Percentiles rank a stretch among this genome's conserved stretches.
These are phyloP conservation scores for Dactylonectria macrodidyma DNA, from an alignment of 2,329 filamentous ascomycete species.

Conservation along the genomic window DNA sequence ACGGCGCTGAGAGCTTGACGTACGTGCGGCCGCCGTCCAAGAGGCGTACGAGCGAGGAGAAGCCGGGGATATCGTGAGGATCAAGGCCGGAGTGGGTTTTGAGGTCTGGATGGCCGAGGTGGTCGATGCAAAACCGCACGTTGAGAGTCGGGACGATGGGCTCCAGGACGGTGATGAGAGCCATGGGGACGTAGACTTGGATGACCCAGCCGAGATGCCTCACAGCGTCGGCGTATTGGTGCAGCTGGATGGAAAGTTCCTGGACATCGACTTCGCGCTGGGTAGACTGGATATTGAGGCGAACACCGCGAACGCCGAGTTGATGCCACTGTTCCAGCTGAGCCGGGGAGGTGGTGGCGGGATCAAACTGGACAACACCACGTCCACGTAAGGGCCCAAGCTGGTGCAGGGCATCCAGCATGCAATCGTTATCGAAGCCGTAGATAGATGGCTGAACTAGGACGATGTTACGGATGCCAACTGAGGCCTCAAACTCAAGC, in stretches of 20 bases:
- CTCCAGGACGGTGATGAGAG: constrained; percentile 64
- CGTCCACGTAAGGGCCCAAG: constrained; percentile 66
- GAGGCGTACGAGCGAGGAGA: constrained; percentile 60
- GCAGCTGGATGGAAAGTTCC: constrained; percentile 60
- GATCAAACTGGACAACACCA: constrained; percentile 71
- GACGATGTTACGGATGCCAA: constrained; percentile 70
- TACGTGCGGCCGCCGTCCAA: constrained; percentile 65
- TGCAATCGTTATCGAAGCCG: constrained; percentile 71
- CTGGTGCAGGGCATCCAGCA: constrained; percentile 66
- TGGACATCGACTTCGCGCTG: constrained; percentile 56
- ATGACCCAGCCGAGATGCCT: constrained; percentile 68
- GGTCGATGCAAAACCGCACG: constrained; percentile 71
- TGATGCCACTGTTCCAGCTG: constrained; percentile 67
- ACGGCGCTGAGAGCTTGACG: constrained; percentile 72
- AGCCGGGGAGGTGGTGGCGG: constrained; percentile 52
- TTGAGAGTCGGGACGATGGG: constrained; percentile 63
- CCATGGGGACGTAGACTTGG: constrained; percentile 70
- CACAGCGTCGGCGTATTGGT: constrained; percentile 65
- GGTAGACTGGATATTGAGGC: constrained; percentile 71
- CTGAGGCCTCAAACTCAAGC: constrained; percentile 62
- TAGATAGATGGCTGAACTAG: constrained; percentile 75
- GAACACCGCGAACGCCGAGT: constrained; percentile 71
- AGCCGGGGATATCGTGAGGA: constrained; percentile 45
- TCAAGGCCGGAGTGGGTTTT: constrained; percentile 38
- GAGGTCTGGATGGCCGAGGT: constrained; percentile 68